Evolutionary conservation across 148 eudicot species (phyloP), one percentile per base, ranked within the genome.

Genomic region (Rhododendron ovatum): DNA sequence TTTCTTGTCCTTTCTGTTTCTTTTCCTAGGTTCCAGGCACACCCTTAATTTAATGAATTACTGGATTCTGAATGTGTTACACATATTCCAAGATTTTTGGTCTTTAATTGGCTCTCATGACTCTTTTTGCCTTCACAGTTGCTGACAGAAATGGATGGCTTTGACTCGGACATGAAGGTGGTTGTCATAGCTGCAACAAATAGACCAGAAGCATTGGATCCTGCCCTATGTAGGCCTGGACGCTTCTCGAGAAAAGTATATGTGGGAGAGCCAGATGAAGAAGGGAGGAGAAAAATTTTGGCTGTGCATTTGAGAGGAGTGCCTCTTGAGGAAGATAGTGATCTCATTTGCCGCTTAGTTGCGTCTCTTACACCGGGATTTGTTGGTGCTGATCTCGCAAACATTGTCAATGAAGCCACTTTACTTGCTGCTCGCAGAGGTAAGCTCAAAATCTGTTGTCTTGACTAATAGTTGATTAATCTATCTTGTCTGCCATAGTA

Each of bases 91-190:
- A 65, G 71, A 12, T 61, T 43, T 82, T 11, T 50, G 2, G 55
- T 12, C 45, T 69, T 50, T n/a, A 14, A 75, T 33, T 41, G 80
- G 22, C 59, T 88, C 85, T 47, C 26, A 80, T 26, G 26, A 15
- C 35, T 82, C 37, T 20, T 87, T 69, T 86, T 55, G 13, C 35
- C 79, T 24, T 85, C 63, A 61, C 90, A 98, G 98, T 89, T 98
- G 89, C 91, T 98, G 86, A 94, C 98, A 17, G 99, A 98, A 91
- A 95, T 98, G 99, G 99, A 98, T 77, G 99, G 99, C 41, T 98
- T 98, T 79, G 98, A 95, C 88, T 94, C 98, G 7, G 98, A 94
- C 78, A 83, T 93, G 69, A 95, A 95, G 86, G 94, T 98, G 76
- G 89, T 98, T 48, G 98, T 98, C 14, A 94, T 98, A 47, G 99